Base-by-base conservation (phyloP, 2,329 filamentous ascomycete genomes). In the Aspergillus awamori region DNA sequence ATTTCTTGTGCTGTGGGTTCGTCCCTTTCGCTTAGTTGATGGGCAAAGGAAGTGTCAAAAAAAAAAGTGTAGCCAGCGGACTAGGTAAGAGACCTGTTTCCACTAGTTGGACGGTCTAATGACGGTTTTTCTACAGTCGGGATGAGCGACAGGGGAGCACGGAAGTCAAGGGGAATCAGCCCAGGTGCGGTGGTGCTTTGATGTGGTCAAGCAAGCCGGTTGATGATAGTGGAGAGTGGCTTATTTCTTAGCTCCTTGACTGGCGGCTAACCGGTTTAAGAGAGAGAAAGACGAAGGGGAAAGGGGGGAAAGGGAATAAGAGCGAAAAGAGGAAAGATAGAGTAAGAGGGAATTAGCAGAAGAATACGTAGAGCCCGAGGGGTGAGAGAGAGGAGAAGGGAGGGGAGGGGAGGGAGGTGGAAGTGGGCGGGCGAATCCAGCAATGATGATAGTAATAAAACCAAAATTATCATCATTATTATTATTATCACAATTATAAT, bases 251-350 rank as follows among this genome's bases (percentile, higher is more conserved):
- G 60, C 57, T 53, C 52, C 38, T 59, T 26, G 45, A 62, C 57
- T 56, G 59, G 56, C 56, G 59, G 56, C 56, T 61, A 61, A 52
- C 59, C 36, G 30, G 36, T 61, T 30, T 54, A 48, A 54, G 62
- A 53, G 33, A 54, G 62, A 61, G 39, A 33, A 47, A 22, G 41
- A 55, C 39, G 45, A 52, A 43, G 22, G 24, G 26, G 38, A 58
- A 39, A 58, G 41, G 51, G 57, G 41, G 38, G 39, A 38, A 22
- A 28, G 43, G 43, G 22, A n/a, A 51, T 5, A 24, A 48, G 28
- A 48, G 33, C 13, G 11, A 36, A 13, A 36, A 36, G 33, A 36
- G 11, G 11, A 15, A 2, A 11, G 33, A 36, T 10, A 13, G 11
- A 5, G 33, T 5, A 7, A 36, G 33, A 36, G 33, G 33, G 33